Percentiles rank a stretch among this genome's conserved stretches.
These are phyloP conservation scores for Priceomyces melissophilus DNA, from an alignment of 805 yeast species.

Conservation along the genomic window DNA sequence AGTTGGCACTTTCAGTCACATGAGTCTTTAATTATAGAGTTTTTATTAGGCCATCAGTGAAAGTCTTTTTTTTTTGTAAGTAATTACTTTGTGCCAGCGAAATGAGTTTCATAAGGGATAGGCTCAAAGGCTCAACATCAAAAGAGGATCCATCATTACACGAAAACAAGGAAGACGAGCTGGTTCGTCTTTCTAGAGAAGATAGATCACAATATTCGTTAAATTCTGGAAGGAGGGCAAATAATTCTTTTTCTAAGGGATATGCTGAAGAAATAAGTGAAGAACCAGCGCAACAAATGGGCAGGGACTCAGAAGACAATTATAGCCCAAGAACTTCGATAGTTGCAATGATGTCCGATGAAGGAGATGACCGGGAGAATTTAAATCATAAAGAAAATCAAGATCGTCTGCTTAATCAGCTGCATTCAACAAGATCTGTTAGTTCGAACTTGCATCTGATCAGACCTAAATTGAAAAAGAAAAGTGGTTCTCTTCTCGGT, in stretches of 20 bases:
- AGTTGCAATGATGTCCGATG: slow-evolving; percentile 8
- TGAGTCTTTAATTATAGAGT: too few relatives aligned
- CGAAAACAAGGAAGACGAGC: too few relatives aligned
- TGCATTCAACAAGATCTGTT: slow-evolving; percentile 41
- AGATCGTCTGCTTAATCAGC: slow-evolving; percentile 3
- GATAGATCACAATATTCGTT: background rate
- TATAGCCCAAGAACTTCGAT: slow-evolving; percentile 23
- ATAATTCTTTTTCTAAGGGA: background rate
- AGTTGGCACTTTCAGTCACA: too few relatives aligned
- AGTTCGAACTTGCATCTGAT: slow-evolving; percentile 35
- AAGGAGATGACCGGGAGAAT: slow-evolving; percentile 2
- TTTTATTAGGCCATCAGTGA: too few relatives aligned
- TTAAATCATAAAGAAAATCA: background rate
- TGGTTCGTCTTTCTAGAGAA: too few relatives aligned
- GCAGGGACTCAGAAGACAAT: slow-evolving; percentile 2
- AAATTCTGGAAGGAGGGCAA: slow-evolving; percentile 1
- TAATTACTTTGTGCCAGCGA: too few relatives aligned
- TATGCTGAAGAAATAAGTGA: slow-evolving; percentile 2
- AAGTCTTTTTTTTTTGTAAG: too few relatives aligned
- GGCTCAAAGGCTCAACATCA: too few relatives aligned
- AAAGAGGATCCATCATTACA: too few relatives aligned
- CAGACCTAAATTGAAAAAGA: slow-evolving; percentile 43
- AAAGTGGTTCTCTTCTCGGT: slow-evolving; percentile 35
- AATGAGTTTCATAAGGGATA: too few relatives aligned
- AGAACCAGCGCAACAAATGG: background rate